Base-by-base conservation (phyloP, 2,329 filamentous ascomycete species). In the Beauveria varroae region DNA sequence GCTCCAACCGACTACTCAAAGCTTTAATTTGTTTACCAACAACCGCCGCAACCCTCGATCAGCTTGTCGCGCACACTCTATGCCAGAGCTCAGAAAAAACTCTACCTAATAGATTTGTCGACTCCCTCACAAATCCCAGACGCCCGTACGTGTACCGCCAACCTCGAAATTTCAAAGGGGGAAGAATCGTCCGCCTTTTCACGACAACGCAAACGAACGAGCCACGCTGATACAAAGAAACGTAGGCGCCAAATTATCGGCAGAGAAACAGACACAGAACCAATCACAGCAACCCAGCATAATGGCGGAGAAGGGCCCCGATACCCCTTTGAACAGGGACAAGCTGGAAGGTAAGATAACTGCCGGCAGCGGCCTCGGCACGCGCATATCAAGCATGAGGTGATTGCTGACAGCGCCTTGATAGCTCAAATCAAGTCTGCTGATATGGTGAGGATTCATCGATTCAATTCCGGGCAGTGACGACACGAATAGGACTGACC, bases 371-470 rank as follows among this genome's bases (percentile, higher is more conserved):
- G 5, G 40, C 47, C 34, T 52, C 40, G 50, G 58, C 57, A 43
- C 46, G 18, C 56, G 46, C 34, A 51, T 22, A 49, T 18, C 49
- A 41, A 41, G 40, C 60, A 18, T 24, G 26, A n/a, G 56, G 59
- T 44, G 50, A 53, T 57, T 18, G 22, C 58, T 60, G 49, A 60
- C 58, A 24, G 12, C 7, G 20, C 28, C 34, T 16, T 22, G 16
- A 67, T 71, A 99, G 95, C 91, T 65, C 92, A 96, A 79, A 88
- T 99, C 77, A 99, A 99, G 82, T 96, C 93, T 68, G 93, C 91
- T 63, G 95, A 99, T 74, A 99, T 99, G 95, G 95, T 98, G 30
- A 57, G 55, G 20, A 54, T 28, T 7, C 83, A 76, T 80, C 53
- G 61, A 30, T 58, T 50, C 44, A 58, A 63, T 62, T n/a, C 28